A percentile compares a stretch with the other conserved stretches of the same genome.
phyloP scores from a whole-genome alignment of 208 protist genomes.

The Acanthamoeba healyi region DNA sequence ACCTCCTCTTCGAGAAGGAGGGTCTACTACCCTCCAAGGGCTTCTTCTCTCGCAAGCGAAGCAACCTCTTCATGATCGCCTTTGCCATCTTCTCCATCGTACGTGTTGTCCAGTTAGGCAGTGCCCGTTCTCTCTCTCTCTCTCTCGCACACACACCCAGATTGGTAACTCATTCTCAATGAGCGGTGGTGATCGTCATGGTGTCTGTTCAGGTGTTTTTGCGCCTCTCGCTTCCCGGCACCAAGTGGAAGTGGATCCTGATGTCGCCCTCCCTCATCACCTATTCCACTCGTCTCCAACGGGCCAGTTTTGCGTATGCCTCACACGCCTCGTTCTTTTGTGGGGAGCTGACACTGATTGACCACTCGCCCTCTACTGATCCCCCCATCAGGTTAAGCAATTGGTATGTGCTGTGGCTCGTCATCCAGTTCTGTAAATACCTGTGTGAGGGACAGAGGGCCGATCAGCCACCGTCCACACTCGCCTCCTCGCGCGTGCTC shows the following conservation, averaged over 20 bases:
- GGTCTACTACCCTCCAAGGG: neutral
- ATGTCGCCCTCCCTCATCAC: slow-evolving; percentile 7
- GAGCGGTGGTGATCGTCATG: too few relatives aligned
- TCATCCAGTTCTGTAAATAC: slow-evolving; percentile 8
- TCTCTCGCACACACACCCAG: too few relatives aligned
- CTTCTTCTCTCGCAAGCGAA: neutral
- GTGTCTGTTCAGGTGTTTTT: neutral
- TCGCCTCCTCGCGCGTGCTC: neutral
- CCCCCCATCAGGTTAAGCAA: neutral
- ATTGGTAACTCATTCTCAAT: too few relatives aligned
- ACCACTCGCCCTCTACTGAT: neutral
- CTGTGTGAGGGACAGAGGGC: neutral
- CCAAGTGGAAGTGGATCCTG: slow-evolving; percentile 48
- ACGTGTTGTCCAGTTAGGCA: neutral
- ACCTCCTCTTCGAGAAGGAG: slow-evolving; percentile 54
- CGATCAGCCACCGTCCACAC: neutral
- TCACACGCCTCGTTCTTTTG: neutral
- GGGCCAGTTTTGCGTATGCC: neutral
- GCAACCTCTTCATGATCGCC: slow-evolving; percentile 5
- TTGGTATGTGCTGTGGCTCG: slow-evolving; percentile 34
- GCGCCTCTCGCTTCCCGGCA: neutral
- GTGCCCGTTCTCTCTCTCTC: neutral
- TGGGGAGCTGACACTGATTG: neutral
- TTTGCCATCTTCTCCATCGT: neutral
- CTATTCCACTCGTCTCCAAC: slow-evolving; percentile 17